phyloP scores from a whole-genome alignment of 2,329 filamentous ascomycete genomes.

The Endoconidiophora laricicola region DNA sequence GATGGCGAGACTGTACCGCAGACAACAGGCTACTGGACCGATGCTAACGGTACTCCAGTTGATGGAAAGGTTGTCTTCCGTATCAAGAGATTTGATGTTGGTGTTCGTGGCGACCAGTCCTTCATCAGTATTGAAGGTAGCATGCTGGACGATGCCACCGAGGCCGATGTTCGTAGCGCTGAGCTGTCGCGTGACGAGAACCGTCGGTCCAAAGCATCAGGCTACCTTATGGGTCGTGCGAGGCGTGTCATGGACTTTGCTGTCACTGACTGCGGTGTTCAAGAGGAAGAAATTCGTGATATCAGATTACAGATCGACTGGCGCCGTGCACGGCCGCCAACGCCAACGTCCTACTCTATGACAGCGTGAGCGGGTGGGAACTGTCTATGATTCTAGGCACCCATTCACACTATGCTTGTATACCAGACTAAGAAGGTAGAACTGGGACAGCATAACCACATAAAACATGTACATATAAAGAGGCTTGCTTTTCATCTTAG shows the following conservation, averaged over 20 bases:
- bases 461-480: neutral
- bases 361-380: neutral
- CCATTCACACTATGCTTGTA: neutral
- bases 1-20: conserved; percentile 23
- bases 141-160: conserved; percentile 55
- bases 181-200: conserved; percentile 21
- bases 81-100: conserved; percentile 73
- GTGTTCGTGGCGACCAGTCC: conserved; percentile 55
- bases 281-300: conserved; percentile 11
- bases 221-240: conserved; percentile 5
- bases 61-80: conserved; percentile 57
- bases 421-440: neutral
- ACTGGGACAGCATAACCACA: neutral
- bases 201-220: conserved; percentile 4
- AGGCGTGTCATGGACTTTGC: conserved; percentile 9
- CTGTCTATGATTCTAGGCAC: neutral
- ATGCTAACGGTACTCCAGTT: conserved; percentile 52
- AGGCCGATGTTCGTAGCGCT: conserved; percentile 33
- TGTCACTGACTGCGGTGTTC: conserved; percentile 9
- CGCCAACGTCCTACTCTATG: conserved; percentile 12
- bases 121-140: conserved; percentile 80
- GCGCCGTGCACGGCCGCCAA: conserved; percentile 9
- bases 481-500: neutral
- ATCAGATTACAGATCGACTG: conserved; percentile 12
- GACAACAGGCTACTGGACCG: conserved; percentile 50